A percentile compares a stretch with the other conserved stretches of the same genome.
These are phyloP conservation scores for Pseudisothecium myosuroides DNA, from an alignment of 225 moss, liverwort and hornwort species.

Conservation along the genomic window DNA sequence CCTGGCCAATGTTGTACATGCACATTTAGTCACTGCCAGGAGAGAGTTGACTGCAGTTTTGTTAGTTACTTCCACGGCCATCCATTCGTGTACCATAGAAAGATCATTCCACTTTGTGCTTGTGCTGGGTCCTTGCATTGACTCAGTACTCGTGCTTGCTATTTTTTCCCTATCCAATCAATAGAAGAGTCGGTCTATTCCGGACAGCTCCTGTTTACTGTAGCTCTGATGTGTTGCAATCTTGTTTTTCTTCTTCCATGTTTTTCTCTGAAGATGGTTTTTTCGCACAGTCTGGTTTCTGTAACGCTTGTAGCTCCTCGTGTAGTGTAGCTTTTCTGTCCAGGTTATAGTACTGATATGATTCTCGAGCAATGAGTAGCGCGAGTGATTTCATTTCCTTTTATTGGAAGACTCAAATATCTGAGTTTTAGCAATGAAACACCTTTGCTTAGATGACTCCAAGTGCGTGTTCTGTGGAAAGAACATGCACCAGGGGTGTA, in stretches of 20 bases:
- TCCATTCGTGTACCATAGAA: conserved; percentile 15
- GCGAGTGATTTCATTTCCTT: not conserved
- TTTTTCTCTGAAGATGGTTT: not conserved
- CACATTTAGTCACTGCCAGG: conserved; percentile 4
- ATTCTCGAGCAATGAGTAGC: not conserved
- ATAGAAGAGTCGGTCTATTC: not conserved
- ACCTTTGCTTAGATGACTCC: not conserved
- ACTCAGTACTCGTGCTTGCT: not conserved
- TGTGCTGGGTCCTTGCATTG: not conserved
- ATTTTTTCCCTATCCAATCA: not conserved
- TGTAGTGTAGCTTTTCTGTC: not conserved
- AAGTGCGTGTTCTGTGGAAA: not conserved
- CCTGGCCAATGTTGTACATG: conserved; percentile 4
- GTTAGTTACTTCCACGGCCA: not conserved
- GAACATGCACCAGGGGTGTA: not conserved
- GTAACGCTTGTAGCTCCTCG: not conserved
- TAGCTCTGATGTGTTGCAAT: not conserved
- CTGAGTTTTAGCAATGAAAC: not conserved
- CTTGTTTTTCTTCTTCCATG: not conserved
- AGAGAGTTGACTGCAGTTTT: conserved; percentile 5
- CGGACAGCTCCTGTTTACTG: not conserved
- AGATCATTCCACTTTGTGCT: not conserved
- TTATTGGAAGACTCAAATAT: not conserved
- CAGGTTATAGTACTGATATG: not conserved
- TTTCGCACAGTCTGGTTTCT: not conserved